phyloP scores from a whole-genome alignment of 768 basidiomycete species.

The Arthromyces matolae region DNA sequence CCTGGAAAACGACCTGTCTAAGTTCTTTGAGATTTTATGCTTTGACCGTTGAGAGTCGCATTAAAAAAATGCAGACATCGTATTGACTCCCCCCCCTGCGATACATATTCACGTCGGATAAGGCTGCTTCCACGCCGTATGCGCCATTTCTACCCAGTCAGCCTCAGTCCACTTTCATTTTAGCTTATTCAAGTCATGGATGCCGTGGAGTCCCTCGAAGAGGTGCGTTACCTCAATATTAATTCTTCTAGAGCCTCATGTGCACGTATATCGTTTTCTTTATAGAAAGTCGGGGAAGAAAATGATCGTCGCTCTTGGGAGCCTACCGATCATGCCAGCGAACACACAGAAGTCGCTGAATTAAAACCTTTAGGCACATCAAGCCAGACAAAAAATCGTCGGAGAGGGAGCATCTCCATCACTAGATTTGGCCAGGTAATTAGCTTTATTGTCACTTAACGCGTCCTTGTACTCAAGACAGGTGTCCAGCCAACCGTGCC shows the following conservation, averaged over 20 bases:
- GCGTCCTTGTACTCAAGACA: conserved; percentile 14
- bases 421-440: conserved; percentile 62
- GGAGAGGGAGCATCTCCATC: conserved; percentile 53
- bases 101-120: too few relatives aligned
- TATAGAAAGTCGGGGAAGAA: conserved; percentile 17
- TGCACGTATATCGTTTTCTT: too few relatives aligned
- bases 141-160: neutral
- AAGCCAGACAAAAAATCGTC: conserved; percentile 32
- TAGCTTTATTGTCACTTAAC: conserved; percentile 12
- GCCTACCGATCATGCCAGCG: conserved; percentile 2
- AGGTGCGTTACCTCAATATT: conserved; percentile 5
- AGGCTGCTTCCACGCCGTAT: too few relatives aligned
- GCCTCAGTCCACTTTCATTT: neutral
- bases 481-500: conserved; percentile 18
- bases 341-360: neutral
- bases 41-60: conserved; percentile 2
- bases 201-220: conserved; percentile 14
- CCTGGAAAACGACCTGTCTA: too few relatives aligned
- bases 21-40: too few relatives aligned
- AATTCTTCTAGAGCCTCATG: too few relatives aligned
- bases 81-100: conserved; percentile 6
- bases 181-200: conserved; percentile 10
- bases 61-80: conserved; percentile 6
- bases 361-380: conserved; percentile 2
- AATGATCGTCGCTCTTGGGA: conserved; percentile 16